A percentile compares a stretch with the other conserved stretches of the same genome.
Evolutionary conservation across 2,329 filamentous ascomycete genomes (phyloP).

Genomic region (Escovopsis sp.): DNA sequence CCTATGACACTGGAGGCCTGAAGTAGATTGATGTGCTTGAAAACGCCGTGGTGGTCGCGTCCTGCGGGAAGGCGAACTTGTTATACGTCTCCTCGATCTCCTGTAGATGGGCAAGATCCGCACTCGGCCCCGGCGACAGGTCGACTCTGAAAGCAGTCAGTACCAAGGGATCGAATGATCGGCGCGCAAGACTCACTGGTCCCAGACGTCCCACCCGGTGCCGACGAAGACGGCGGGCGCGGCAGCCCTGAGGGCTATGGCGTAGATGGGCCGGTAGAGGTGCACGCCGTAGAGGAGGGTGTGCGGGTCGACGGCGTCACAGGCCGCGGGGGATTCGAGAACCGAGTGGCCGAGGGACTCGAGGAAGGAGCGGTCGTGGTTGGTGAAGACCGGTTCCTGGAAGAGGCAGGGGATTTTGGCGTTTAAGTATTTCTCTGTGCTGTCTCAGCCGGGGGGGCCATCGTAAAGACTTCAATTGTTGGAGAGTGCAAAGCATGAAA

Average conservation of each 20-base stretch:
- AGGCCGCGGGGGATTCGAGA: slow-evolving; percentile 37
- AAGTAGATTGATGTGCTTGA: slow-evolving; percentile 11
- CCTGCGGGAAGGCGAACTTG: slow-evolving; percentile 8
- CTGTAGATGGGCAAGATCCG: slow-evolving; percentile 3
- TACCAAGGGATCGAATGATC: too few species aligned
- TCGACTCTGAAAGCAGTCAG: not conserved
- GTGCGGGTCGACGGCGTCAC: slow-evolving; percentile 29
- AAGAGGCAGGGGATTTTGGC: slow-evolving; percentile 30
- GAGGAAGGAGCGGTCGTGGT: slow-evolving; percentile 36
- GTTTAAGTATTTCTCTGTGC: not conserved
- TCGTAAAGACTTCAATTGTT: too few species aligned
- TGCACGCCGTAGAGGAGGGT: slow-evolving; percentile 50
- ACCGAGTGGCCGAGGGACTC: slow-evolving; percentile 37
- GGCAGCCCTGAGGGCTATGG: slow-evolving; percentile 28
- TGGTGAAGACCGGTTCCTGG: slow-evolving; percentile 39
- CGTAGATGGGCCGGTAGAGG: slow-evolving; percentile 39
- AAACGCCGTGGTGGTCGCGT: slow-evolving; percentile 6
- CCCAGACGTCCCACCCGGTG: slow-evolving; percentile 36
- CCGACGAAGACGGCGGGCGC: slow-evolving; percentile 44
- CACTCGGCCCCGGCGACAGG: not conserved
- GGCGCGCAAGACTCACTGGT: slow-evolving; percentile 22
- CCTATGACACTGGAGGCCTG: not conserved
- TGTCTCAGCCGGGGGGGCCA: not conserved
- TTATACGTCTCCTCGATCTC: slow-evolving; percentile 8
- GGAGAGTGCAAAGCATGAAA: too few species aligned